phyloP scores from a whole-genome alignment of 805 yeast species.

The Ascoidea tarda region DNA sequence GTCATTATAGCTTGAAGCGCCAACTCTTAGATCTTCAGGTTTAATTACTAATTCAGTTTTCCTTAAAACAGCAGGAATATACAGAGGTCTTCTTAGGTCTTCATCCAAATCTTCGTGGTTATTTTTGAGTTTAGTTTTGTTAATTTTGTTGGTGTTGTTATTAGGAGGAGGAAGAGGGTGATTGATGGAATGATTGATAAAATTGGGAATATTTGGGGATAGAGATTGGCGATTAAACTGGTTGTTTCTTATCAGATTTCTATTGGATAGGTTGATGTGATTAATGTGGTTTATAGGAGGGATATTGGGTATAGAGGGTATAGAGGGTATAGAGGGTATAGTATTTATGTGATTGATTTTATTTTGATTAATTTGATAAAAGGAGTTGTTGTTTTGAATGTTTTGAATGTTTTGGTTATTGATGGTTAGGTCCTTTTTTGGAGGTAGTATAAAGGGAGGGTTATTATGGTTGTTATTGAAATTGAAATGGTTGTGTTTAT shows the following conservation, averaged over 20 bases:
- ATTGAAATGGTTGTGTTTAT: neutral
- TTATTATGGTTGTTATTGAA: neutral
- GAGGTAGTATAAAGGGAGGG: too few species aligned
- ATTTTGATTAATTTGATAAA: neutral
- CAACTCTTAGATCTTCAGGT: neutral
- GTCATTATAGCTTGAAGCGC: neutral
- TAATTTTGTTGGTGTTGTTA: too few species aligned
- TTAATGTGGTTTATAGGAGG: neutral
- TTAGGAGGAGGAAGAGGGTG: neutral
- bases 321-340: neutral
- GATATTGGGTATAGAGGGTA: too few species aligned
- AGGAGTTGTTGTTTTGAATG: neutral
- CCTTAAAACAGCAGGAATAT: neutral
- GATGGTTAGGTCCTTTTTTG: neutral
- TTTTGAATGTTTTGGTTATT: neutral
- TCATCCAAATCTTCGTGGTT: neutral
- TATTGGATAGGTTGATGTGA: too few species aligned
- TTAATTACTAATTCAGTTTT: neutral
- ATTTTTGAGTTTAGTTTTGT: neutral
- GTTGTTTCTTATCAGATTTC: too few species aligned
- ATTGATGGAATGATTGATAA: too few species aligned
- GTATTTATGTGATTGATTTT: neutral
- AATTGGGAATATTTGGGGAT: neutral
- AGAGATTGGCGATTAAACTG: neutral
- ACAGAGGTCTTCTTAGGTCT: neutral